Percentiles rank a stretch among this genome's conserved stretches.
Conservation (phyloP, 1,284 basidiomycete genomes). For the Heliocybe sulcata region DNA sequence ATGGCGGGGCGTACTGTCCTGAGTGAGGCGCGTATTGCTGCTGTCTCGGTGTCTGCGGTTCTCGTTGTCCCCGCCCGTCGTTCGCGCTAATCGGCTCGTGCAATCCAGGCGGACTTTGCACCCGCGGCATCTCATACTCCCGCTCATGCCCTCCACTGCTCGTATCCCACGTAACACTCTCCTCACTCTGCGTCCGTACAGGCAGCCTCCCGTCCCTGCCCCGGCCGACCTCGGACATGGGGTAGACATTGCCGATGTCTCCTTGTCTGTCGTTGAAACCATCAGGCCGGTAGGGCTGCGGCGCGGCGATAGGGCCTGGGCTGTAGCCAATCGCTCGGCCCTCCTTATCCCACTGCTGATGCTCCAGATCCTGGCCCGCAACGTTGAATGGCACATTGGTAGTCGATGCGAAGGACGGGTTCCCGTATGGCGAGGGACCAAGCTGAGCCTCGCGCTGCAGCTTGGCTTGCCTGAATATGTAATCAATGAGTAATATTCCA, state of each 20-base stretch:
- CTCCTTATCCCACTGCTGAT: slow-evolving; percentile 30
- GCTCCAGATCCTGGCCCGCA: slow-evolving; percentile 9
- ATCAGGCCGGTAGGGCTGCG: slow-evolving; percentile 27
- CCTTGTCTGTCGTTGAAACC: slow-evolving; percentile 5
- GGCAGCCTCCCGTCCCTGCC: not conserved
- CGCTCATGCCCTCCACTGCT: too few species aligned
- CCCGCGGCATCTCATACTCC: too few species aligned
- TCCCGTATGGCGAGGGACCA: slow-evolving; percentile 5
- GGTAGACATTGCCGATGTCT: not conserved
- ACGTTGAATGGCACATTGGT: not conserved
- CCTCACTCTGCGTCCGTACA: not conserved
- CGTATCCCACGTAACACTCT: too few species aligned
- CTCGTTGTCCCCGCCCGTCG: too few species aligned
- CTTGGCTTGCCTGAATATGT: not conserved
- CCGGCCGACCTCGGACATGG: slow-evolving; percentile 1
- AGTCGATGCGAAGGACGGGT: slow-evolving; percentile 6
- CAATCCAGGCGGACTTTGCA: too few species aligned
- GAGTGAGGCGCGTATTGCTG: too few species aligned
- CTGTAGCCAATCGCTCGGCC: slow-evolving; percentile 27
- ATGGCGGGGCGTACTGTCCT: too few species aligned
- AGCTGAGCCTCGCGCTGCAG: not conserved
- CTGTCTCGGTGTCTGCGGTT: too few species aligned
- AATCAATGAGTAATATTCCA: not conserved
- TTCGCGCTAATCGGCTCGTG: too few species aligned
- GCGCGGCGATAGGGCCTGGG: slow-evolving; percentile 25